Percentiles rank a stretch among this genome's conserved stretches.
Evolutionary conservation across 1,139 yeast species (phyloP).

Genomic region (Geotrichum candidum): DNA sequence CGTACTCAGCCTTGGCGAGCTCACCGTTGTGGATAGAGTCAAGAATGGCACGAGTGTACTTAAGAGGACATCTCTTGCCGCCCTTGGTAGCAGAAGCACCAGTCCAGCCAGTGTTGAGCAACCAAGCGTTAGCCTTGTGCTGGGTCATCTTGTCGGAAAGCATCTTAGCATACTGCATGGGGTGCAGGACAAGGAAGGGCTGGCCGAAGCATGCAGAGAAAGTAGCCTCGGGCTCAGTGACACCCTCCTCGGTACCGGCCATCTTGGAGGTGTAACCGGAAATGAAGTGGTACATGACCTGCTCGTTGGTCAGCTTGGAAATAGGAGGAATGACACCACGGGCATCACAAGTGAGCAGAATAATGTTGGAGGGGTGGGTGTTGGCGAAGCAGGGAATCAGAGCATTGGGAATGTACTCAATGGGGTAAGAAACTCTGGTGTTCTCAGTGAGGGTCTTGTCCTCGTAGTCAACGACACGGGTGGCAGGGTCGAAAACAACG

Average conservation of each 20-base stretch:
- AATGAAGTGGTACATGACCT: constrained; percentile 98
- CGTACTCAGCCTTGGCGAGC: constrained; percentile 72
- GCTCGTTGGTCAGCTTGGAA: constrained; percentile 86
- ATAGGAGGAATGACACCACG: constrained; percentile 98
- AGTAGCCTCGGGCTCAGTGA: constrained; percentile 96
- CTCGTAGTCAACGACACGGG: constrained; percentile 81
- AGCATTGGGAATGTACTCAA: constrained; percentile 93
- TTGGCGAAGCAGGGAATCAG: constrained; percentile 90
- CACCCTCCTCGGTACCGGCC: constrained; percentile 99
- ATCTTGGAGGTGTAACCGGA: constrained; percentile 98
- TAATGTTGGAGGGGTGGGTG: constrained; percentile 85
- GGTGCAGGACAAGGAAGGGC: constrained; percentile 97
- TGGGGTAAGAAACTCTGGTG: constrained; percentile 98
- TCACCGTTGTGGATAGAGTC: constrained; percentile 94
- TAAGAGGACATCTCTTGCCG: constrained; percentile 96
- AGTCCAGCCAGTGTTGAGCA: constrained; percentile 98
- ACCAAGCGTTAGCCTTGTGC: constrained; percentile 92
- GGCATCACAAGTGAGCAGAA: constrained; percentile 94
- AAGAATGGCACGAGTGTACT: constrained; percentile 94
- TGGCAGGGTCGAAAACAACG: constrained; percentile 72
- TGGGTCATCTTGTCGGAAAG: constrained; percentile 85
- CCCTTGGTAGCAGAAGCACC: constrained; percentile 90
- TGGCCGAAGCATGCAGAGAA: constrained; percentile 99
- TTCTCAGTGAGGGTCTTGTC: constrained; percentile 81
- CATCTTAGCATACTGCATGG: constrained; percentile 97